Conservation (phyloP, 495 filamentous ascomycete species). For the Delitschia confertaspora region DNA sequence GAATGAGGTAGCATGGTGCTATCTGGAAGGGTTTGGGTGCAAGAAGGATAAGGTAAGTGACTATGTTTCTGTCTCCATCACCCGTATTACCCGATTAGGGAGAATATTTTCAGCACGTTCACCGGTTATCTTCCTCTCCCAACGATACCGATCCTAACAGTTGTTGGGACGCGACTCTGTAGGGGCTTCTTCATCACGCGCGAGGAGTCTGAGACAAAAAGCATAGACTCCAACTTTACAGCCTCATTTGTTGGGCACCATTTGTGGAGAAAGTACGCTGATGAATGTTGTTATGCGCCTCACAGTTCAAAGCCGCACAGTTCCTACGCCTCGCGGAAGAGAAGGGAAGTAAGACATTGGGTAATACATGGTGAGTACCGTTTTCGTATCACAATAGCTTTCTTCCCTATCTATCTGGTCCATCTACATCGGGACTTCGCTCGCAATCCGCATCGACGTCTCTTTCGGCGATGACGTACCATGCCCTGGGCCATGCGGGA, state of each 20-base stretch:
- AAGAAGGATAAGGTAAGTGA: conserved; percentile 91
- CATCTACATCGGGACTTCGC: too few species aligned
- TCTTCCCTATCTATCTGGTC: conserved; percentile 6
- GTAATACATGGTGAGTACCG: conserved; percentile 84
- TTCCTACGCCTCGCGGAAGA: conserved; percentile 90
- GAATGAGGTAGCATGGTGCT: conserved; percentile 96
- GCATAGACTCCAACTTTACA: conserved; percentile 6
- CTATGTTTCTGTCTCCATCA: conserved; percentile 7
- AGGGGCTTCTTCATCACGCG: conserved; percentile 7
- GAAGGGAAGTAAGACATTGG: conserved; percentile 78
- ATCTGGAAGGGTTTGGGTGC: conserved; percentile 84
- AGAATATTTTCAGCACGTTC: conserved; percentile 4
- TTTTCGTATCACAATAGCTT: conserved; percentile 7
- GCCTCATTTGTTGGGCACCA: conserved; percentile 35
- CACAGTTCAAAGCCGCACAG: conserved; percentile 74
- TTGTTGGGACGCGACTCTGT: conserved; percentile 1
- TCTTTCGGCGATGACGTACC: conserved; percentile 3
- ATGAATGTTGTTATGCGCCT: conserved; percentile 16
- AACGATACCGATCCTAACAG: background rate
- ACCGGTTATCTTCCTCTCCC: conserved; percentile 6
- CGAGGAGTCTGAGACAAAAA: conserved; percentile 18
- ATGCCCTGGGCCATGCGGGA: background rate
- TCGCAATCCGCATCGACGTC: conserved; percentile 19
- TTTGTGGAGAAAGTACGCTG: conserved; percentile 18
- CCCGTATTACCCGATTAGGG: conserved; percentile 6